These are phyloP conservation scores for Phytopythium mirpurense DNA, from an alignment of 352 stramenopile genomes.

Conservation along the genomic window DNA sequence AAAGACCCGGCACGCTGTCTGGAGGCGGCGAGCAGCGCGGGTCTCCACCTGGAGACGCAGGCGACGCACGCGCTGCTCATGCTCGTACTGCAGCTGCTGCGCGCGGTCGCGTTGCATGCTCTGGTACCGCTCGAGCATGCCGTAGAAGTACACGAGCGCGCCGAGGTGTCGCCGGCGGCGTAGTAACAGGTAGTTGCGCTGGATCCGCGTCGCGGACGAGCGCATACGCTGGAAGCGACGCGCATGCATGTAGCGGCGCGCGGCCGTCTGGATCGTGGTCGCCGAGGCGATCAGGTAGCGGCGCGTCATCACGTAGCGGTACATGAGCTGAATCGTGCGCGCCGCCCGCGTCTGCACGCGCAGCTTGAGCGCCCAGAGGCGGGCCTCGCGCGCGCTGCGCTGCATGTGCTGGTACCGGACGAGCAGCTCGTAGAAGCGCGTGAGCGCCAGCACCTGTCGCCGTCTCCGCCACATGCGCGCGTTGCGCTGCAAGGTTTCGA, in stretches of 20 bases:
- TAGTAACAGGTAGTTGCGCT: constrained; percentile 36
- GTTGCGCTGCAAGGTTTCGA: constrained; percentile 30
- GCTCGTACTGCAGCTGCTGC: constrained; percentile 22
- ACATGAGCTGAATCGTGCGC: constrained; percentile 5
- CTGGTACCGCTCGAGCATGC: constrained; percentile 24
- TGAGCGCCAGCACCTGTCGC: constrained; percentile 24
- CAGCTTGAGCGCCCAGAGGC: not conserved
- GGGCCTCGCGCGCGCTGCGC: constrained; percentile 2
- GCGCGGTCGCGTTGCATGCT: constrained; percentile 22
- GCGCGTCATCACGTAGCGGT: constrained; percentile 4
- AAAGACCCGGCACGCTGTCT: constrained; percentile 21
- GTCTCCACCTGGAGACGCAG: constrained; percentile 25
- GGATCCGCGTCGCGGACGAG: constrained; percentile 17
- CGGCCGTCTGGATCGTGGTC: constrained; percentile 25
- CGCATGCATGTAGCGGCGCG: constrained; percentile 13
- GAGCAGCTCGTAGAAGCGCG: constrained; percentile 30
- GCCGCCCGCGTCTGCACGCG: not conserved
- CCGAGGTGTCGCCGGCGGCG: constrained; percentile 27
- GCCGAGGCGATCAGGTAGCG: constrained; percentile 11
- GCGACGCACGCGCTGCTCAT: constrained; percentile 11
- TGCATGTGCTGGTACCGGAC: constrained; percentile 30
- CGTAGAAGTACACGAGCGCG: constrained; percentile 25
- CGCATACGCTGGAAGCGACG: constrained; percentile 13
- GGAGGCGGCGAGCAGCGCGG: constrained; percentile 25
- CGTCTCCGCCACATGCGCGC: constrained; percentile 30